phyloP scores from a whole-genome alignment of 805 yeast species.

The Candida schatavii region DNA sequence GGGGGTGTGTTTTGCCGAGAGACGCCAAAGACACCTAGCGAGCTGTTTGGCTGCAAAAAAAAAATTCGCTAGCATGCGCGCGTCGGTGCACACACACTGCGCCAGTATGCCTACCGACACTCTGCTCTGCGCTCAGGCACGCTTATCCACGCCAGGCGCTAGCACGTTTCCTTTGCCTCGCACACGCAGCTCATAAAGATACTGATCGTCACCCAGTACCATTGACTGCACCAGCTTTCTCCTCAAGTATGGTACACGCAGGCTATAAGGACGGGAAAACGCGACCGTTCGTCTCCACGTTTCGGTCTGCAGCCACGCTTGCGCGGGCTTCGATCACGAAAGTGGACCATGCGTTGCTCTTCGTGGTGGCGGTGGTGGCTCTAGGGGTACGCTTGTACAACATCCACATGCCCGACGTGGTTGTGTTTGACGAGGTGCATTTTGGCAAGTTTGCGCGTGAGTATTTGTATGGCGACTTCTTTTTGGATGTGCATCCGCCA shows the following conservation, averaged over 20 bases:
- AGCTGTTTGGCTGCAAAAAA: too few relatives aligned
- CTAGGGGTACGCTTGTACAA: slow-evolving; percentile 28
- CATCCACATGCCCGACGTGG: slow-evolving; percentile 33
- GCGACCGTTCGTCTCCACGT: slow-evolving; percentile 28
- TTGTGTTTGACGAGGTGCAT: slow-evolving; percentile 50
- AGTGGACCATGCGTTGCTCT: slow-evolving; percentile 19
- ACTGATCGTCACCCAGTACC: too few relatives aligned
- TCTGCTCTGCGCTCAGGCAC: neutral
- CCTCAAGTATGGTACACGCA: neutral
- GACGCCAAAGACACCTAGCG: too few relatives aligned
- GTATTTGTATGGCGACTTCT: slow-evolving; percentile 57
- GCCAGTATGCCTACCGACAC: neutral
- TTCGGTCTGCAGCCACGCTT: slow-evolving; percentile 13
- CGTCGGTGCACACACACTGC: neutral
- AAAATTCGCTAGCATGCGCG: too few relatives aligned
- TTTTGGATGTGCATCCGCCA: slow-evolving; percentile 74
- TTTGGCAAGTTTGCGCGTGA: slow-evolving; percentile 37
- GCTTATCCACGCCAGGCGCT: too few relatives aligned
- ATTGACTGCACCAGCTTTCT: too few relatives aligned
- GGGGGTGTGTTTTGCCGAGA: too few relatives aligned
- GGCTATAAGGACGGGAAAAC: slow-evolving; percentile 26
- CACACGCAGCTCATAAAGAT: too few relatives aligned
- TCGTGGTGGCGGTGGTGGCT: slow-evolving; percentile 21
- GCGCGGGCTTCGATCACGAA: slow-evolving; percentile 11
- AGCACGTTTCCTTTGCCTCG: too few relatives aligned